phyloP scores from a whole-genome alignment of 306 rosid species.

The Coriaria nepalensis region DNA sequence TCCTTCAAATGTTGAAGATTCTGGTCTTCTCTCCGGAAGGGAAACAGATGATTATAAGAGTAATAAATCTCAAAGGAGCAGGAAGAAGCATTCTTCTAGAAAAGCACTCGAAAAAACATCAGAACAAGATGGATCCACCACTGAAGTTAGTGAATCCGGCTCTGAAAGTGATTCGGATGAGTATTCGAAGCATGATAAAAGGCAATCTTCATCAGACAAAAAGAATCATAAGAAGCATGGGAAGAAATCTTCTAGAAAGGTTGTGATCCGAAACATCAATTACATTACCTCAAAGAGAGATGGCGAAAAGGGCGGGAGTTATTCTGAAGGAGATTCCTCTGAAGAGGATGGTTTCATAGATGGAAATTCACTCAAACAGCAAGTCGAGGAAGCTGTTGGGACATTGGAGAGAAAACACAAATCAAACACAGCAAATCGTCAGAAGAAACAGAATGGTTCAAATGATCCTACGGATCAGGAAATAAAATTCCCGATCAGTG shows the following conservation, averaged over 20 bases:
- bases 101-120: slow-evolving; percentile 26
- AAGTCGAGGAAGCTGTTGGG: slow-evolving; percentile 76
- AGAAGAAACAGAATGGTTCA: slow-evolving; percentile 39
- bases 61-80: slow-evolving; percentile 44
- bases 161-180: slow-evolving; percentile 50
- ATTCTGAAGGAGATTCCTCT: slow-evolving; percentile 53
- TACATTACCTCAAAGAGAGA: slow-evolving; percentile 81
- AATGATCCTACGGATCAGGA: slow-evolving; percentile 24
- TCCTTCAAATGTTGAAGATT: slow-evolving; percentile 41
- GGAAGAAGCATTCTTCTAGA: slow-evolving; percentile 48
- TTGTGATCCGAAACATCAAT: slow-evolving; percentile 90
- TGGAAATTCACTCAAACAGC: slow-evolving; percentile 70
- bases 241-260: slow-evolving; percentile 74
- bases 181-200: slow-evolving; percentile 28
- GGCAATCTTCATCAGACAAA: slow-evolving; percentile 28
- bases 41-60: slow-evolving; percentile 31
- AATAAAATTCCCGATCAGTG: slow-evolving; percentile 6
- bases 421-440: slow-evolving; percentile 32
- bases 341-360: slow-evolving; percentile 49
- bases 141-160: slow-evolving; percentile 45
- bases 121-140: slow-evolving; percentile 46
- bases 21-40: slow-evolving; percentile 31
- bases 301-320: slow-evolving; percentile 41
- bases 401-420: slow-evolving; percentile 66
- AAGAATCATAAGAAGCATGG: slow-evolving; percentile 40